phyloP scores from a whole-genome alignment of 192 early-diverging fungal genomes.

The Backusella mclennaniae region DNA sequence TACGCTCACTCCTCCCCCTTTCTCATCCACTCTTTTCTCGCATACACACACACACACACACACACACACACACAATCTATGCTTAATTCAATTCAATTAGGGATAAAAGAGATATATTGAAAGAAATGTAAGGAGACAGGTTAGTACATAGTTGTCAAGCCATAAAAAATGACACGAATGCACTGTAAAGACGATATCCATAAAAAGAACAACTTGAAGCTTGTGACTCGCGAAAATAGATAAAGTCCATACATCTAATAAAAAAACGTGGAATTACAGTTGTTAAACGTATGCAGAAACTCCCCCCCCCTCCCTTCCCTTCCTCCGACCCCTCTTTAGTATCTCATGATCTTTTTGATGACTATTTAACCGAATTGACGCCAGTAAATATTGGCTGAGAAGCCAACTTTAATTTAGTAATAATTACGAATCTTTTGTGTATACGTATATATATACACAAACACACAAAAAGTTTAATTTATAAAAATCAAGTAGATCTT shows the following conservation, averaged over 20 bases:
- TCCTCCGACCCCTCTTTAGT: neutral
- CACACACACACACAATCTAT: too few relatives aligned
- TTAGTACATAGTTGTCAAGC: constrained; percentile 1
- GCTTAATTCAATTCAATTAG: neutral
- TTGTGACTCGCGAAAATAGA: neutral
- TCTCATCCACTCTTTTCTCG: neutral
- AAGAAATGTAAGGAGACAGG: neutral
- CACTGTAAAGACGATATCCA: neutral
- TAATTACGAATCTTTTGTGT: neutral
- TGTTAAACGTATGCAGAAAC: neutral
- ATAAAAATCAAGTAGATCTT: neutral
- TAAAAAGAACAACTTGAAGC: neutral
- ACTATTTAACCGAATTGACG: constrained; percentile 4
- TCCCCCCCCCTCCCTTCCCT: neutral
- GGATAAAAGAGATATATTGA: neutral
- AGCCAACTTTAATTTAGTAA: neutral
- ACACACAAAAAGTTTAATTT: neutral
- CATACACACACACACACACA: too few relatives aligned
- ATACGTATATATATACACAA: neutral
- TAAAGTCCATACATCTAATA: neutral
- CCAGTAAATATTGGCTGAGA: neutral
- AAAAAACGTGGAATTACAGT: constrained; percentile 8
- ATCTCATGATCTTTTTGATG: constrained; percentile 2
- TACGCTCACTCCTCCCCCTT: neutral
- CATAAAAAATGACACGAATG: constrained; percentile 1